Percentiles rank a stretch among this genome's conserved stretches.
These are phyloP conservation scores for Elongisporangium anandrum DNA, from an alignment of 352 stramenopile genomes.

Conservation along the genomic window DNA sequence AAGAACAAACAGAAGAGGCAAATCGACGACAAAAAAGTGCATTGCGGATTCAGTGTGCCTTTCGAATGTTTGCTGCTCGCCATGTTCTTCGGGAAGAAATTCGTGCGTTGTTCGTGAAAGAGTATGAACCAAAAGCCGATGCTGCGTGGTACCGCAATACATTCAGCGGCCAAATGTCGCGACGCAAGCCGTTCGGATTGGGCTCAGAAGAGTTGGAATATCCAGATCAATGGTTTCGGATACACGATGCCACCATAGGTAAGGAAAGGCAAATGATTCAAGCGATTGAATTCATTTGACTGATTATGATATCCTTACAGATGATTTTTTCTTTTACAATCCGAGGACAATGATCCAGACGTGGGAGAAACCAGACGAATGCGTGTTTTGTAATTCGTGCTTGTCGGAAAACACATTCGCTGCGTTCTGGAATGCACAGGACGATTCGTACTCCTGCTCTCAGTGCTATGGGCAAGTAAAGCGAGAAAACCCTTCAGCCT, in stretches of 20 bases:
- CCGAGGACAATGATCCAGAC: conserved; percentile 42
- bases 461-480: conserved; percentile 24
- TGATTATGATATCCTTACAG: conserved; percentile 11
- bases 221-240: conserved; percentile 53
- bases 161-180: conserved; percentile 23
- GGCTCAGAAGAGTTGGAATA: conserved; percentile 53
- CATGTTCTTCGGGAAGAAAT: conserved; percentile 48
- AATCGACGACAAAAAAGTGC: conserved; percentile 31
- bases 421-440: conserved; percentile 37
- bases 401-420: conserved; percentile 25
- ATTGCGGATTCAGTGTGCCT: conserved; percentile 47
- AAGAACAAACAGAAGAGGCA: conserved; percentile 34
- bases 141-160: conserved; percentile 53
- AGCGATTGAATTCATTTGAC: not conserved
- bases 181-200: conserved; percentile 48
- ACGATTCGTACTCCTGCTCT: conserved; percentile 45
- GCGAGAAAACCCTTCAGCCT: conserved; percentile 11
- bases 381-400: conserved; percentile 36
- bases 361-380: conserved; percentile 54
- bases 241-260: conserved; percentile 43
- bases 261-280: conserved; percentile 7
- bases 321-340: conserved; percentile 69
- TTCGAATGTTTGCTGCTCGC: conserved; percentile 48
- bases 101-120: conserved; percentile 43
- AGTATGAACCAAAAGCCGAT: conserved; percentile 38